These are phyloP conservation scores for Chaetomium sp. DNA, from an alignment of 2,329 filamentous ascomycete genomes.

Conservation along the genomic window DNA sequence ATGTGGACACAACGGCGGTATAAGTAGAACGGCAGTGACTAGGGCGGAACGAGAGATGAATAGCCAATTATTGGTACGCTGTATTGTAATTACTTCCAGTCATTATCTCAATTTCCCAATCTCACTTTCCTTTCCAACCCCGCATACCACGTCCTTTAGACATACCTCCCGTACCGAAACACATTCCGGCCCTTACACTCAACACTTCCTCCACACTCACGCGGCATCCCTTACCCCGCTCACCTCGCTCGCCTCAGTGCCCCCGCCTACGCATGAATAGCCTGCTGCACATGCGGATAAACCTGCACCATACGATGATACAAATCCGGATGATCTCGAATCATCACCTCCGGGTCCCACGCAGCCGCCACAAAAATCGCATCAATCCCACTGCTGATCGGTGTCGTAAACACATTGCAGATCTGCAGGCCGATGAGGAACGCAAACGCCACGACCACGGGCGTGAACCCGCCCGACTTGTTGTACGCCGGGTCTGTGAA, in stretches of 20 bases:
- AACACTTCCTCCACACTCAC: not conserved
- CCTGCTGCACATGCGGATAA: constrained; percentile 76
- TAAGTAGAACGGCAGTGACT: no score
- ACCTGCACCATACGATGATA: constrained; percentile 72
- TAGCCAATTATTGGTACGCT: no score
- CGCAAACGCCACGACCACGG: constrained; percentile 73
- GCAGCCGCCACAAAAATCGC: constrained; percentile 80
- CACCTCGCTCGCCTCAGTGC: not conserved
- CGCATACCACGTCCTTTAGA: no score
- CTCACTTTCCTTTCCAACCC: no score
- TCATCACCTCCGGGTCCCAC: constrained; percentile 66
- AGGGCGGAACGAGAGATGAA: no score
- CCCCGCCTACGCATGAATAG: constrained; percentile 54
- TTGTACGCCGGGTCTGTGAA: constrained; percentile 81
- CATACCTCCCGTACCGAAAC: no score
- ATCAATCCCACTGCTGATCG: constrained; percentile 80
- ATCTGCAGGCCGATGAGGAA: constrained; percentile 90
- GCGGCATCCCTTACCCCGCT: not conserved
- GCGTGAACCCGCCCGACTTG: constrained; percentile 57
- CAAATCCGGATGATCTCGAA: constrained; percentile 72
- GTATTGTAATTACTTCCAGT: no score
- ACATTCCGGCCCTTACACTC: not conserved
- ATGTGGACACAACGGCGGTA: no score
- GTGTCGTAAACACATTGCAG: constrained; percentile 82
- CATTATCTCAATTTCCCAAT: no score